These are phyloP conservation scores for Alopecurus myosuroides DNA, from an alignment of 176 grass and related monocot species.

Conservation along the genomic window DNA sequence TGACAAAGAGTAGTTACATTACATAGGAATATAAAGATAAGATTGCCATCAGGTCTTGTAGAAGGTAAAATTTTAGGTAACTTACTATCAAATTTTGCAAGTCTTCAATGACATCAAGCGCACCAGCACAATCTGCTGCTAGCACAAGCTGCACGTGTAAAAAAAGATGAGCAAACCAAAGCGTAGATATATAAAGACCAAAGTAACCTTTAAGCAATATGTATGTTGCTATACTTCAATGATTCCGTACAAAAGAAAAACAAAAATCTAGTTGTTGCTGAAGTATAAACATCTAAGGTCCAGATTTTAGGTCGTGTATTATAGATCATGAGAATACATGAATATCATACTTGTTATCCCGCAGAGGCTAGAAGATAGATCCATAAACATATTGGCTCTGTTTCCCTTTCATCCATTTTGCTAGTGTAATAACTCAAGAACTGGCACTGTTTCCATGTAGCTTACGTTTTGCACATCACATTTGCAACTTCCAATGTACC, in stretches of 20 bases:
- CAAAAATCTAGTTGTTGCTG: neutral
- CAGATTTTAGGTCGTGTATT: neutral
- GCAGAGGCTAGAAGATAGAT: neutral
- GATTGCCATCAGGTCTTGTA: neutral
- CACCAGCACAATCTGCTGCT: conserved; percentile 94
- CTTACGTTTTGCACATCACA: conserved; percentile 1
- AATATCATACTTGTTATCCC: neutral
- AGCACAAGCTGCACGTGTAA: conserved; percentile 70
- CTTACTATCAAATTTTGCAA: conserved; percentile 92
- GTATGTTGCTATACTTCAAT: conserved; percentile 1
- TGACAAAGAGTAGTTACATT: neutral
- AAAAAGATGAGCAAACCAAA: conserved; percentile 23
- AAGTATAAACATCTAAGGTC: neutral
- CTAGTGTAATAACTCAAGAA: neutral
- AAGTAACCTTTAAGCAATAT: neutral
- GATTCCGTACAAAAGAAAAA: neutral
- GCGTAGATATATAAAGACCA: neutral
- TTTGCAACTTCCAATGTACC: neutral
- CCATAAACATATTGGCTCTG: neutral
- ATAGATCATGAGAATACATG: neutral
- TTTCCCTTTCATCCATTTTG: neutral
- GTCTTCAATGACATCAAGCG: conserved; percentile 91
- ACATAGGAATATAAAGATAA: conserved; percentile 1
- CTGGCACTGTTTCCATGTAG: neutral
- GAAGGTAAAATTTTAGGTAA: conserved; percentile 10